phyloP scores from a whole-genome alignment of 169 alveolate genomes.

The Eimeria sp. region DNA sequence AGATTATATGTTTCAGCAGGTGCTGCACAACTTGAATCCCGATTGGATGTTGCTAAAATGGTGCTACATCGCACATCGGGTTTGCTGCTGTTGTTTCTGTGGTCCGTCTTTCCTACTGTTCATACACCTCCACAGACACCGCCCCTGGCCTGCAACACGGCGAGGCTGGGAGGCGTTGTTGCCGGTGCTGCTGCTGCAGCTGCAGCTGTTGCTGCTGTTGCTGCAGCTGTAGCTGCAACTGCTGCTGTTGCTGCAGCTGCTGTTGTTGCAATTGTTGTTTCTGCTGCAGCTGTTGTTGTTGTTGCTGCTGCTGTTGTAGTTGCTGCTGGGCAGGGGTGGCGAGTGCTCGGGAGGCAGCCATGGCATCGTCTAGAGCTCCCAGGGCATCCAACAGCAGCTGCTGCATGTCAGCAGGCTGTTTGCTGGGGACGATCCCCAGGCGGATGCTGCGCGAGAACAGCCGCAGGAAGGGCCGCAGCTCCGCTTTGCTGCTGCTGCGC shows the following conservation, averaged over 20 bases:
- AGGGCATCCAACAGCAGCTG: slow-evolving; percentile 38
- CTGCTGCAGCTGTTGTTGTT: background rate
- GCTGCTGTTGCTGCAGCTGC: too few species aligned
- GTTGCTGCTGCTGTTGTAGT: slow-evolving; percentile 11
- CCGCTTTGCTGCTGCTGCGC: slow-evolving; percentile 69
- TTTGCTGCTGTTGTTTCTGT: background rate
- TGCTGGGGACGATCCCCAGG: slow-evolving; percentile 37
- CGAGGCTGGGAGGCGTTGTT: background rate
- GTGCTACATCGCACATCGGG: background rate
- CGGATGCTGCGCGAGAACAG: slow-evolving; percentile 41
- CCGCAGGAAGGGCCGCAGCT: slow-evolving; percentile 56
- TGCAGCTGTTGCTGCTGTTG: too few species aligned
- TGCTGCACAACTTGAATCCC: too few species aligned
- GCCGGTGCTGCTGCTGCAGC: background rate
- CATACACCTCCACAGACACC: background rate
- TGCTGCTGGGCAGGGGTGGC: background rate
- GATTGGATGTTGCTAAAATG: background rate
- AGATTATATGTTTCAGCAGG: too few species aligned
- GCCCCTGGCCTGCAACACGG: slow-evolving; percentile 42
- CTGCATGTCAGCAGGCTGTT: slow-evolving; percentile 27
- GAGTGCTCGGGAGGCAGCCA: slow-evolving; percentile 2
- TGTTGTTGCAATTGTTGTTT: too few species aligned
- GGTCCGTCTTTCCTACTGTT: background rate
- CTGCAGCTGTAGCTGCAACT: too few species aligned
- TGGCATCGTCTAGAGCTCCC: slow-evolving; percentile 41